Percentiles rank a stretch among this genome's conserved stretches.
phyloP scores from a whole-genome alignment of 1,284 basidiomycete species.

The Ceratobasidium sp. region DNA sequence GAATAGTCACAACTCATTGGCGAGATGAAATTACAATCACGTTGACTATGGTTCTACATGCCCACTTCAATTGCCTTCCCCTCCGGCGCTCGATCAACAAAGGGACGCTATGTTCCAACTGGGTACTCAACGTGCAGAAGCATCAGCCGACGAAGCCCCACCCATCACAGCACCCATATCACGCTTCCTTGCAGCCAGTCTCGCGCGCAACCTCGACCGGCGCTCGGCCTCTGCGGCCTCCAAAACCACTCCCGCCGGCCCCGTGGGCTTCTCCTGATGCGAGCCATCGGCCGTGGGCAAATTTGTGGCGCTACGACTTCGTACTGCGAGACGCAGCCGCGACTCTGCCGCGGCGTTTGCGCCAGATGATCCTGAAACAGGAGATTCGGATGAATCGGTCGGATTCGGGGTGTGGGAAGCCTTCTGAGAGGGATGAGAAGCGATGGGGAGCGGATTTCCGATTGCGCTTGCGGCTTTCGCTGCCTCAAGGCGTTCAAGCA shows the following conservation, averaged over 20 bases:
- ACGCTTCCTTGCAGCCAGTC: slow-evolving; percentile 6
- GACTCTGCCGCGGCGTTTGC: too few relatives aligned
- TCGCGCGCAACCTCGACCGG: slow-evolving; percentile 9
- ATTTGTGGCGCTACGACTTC: slow-evolving; percentile 21
- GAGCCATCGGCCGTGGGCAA: neutral
- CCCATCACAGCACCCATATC: slow-evolving; percentile 23
- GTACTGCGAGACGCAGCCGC: neutral
- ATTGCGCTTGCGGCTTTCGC: neutral
- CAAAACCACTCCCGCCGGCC: slow-evolving; percentile 2
- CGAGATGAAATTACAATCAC: too few relatives aligned
- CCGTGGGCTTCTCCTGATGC: neutral
- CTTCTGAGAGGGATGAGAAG: slow-evolving; percentile 10
- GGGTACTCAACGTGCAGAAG: neutral
- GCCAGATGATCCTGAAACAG: neutral
- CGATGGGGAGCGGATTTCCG: neutral
- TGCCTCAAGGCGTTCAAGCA: slow-evolving; percentile 31
- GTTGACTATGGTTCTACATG: too few relatives aligned
- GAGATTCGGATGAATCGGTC: neutral
- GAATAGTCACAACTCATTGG: too few relatives aligned
- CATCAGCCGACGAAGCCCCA: neutral
- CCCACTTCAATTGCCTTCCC: too few relatives aligned
- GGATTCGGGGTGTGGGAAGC: slow-evolving; percentile 1
- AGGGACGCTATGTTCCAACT: neutral
- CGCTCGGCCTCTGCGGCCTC: neutral
- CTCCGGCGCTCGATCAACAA: neutral